A percentile compares a stretch with the other conserved stretches of the same genome.
phyloP scores from a whole-genome alignment of 2,329 filamentous ascomycete species.

The Colletotrichum orchidophilum region DNA sequence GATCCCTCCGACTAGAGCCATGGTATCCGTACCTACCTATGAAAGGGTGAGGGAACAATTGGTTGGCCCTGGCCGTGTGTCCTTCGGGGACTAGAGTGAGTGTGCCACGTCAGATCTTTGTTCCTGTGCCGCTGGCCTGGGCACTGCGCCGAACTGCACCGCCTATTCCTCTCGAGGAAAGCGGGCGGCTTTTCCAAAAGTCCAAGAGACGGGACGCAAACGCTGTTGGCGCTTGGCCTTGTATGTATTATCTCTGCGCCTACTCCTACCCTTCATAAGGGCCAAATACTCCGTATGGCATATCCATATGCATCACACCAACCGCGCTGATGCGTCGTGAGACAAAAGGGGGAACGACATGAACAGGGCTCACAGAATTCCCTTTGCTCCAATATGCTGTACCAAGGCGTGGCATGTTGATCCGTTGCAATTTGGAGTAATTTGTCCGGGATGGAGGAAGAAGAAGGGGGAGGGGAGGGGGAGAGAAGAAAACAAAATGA shows the following conservation, averaged over 20 bases:
- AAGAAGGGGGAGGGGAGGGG: no score
- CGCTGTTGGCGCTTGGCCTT: not conserved
- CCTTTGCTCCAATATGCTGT: not conserved
- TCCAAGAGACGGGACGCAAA: not conserved
- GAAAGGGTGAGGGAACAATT: not conserved
- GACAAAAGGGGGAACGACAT: not conserved
- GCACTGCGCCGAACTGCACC: not conserved
- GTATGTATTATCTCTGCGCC: no score
- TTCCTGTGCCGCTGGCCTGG: not conserved
- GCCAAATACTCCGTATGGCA: no score
- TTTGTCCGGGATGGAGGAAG: not conserved
- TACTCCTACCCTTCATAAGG: no score
- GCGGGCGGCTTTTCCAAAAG: not conserved
- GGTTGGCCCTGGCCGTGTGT: not conserved
- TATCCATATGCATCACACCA: no score
- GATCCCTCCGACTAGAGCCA: not conserved
- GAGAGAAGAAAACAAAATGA: not conserved
- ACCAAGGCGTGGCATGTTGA: not conserved
- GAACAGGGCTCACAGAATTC: not conserved
- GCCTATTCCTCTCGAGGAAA: not conserved
- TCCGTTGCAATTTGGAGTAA: not conserved
- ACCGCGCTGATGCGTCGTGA: no score
- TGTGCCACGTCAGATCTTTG: conserved; percentile 17
- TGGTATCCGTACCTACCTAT: not conserved
- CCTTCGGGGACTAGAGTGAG: not conserved